A percentile compares a stretch with the other conserved stretches of the same genome.
phyloP scores from a whole-genome alignment of 176 grass and related monocot genomes.

The Cenchrus purpureus region DNA sequence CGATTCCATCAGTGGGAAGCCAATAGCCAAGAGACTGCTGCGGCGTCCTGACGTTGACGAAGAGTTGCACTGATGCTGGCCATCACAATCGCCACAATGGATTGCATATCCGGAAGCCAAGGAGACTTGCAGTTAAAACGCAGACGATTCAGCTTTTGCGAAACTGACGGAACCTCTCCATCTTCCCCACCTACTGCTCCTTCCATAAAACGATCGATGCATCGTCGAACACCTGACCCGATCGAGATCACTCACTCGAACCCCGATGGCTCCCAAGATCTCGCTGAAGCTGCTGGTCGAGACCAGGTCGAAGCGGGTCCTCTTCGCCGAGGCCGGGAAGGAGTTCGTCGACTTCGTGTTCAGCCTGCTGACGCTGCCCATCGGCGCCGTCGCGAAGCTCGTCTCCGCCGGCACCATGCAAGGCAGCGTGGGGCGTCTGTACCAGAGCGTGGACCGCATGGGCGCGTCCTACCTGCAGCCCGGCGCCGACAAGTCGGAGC shows the following conservation, averaged over 20 bases:
- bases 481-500: background rate
- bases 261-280: conserved; percentile 38
- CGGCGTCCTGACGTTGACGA: no score
- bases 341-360: conserved; percentile 63
- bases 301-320: conserved; percentile 30
- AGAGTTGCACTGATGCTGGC: background rate
- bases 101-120: background rate
- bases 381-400: conserved; percentile 49
- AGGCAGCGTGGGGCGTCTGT: conserved; percentile 41
- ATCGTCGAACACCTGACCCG: background rate
- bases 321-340: conserved; percentile 47
- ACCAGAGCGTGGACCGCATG: conserved; percentile 49
- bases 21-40: no score
- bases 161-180: background rate
- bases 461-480: conserved; percentile 30
- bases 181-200: background rate
- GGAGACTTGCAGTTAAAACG: background rate
- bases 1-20: no score
- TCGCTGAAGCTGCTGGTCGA: conserved; percentile 49
- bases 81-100: background rate
- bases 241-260: background rate
- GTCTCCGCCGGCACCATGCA: conserved; percentile 36
- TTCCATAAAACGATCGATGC: background rate
- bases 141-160: background rate
- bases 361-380: conserved; percentile 35